Evolutionary conservation across 768 basidiomycete genomes (phyloP), one percentile per base, ranked within the genome.

Genomic region (Russula sp.): DNA sequence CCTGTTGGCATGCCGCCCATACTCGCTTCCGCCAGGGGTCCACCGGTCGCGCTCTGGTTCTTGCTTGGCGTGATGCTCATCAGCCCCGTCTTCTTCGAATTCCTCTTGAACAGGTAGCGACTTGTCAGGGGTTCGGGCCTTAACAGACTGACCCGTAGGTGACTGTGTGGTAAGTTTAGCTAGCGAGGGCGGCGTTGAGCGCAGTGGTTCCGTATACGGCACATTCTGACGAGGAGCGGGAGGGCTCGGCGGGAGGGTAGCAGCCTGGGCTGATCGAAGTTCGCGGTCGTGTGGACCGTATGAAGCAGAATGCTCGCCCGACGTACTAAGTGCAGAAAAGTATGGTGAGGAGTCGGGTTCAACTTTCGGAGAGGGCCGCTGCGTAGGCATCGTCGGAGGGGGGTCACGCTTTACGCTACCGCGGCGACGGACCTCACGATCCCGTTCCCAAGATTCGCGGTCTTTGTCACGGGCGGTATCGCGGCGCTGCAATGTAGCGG

Each of bases 31-130:
- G 2, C 56, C 54, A 0, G 67, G 66, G 9, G 50, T 56, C 67
- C 66, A 67, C 22, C 62, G 54, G 2, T 67, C 67, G n/a, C 32
- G 64, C 28, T 67, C 67, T 46, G 38, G 38, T 24, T 61, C 65
- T 36, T 57, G 65, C 22, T 63, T 36, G 32, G 34, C 50, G 26
- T 30, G 36, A 28, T 36, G 59, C 20, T 63, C 67, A 42, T 48
- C 22, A 20, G 40, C 46, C 2, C 53, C 58, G 34, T 67, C 68
- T 49, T 69, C 68, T 32, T 69, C 68, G 40, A 59, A 49, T 34
- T 69, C 68, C 42, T 69, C 68, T 52, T 69, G 68, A 36, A 69
- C 66, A 1, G 68, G 68, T 24, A 69, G 60, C n/a, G 68, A 69
- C 24, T 59, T 69, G 57, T 67, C 68, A 20, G 68, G 66, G 18